Base-by-base conservation (phyloP, 164 flowering plant species). In the Umbellularia californica region DNA sequence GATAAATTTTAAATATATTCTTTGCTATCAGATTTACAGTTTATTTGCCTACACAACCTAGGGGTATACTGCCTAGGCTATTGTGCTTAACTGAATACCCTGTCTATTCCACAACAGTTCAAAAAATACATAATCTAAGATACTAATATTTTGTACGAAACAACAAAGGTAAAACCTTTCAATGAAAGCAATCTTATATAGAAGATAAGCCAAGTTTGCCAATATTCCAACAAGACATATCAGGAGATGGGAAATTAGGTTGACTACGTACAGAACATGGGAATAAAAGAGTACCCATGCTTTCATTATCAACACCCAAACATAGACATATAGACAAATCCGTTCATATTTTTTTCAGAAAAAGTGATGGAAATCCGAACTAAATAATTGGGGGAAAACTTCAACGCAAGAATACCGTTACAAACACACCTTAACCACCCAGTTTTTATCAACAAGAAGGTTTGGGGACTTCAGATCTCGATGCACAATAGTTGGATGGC, bases 381-480 rank as follows among this genome's bases (percentile, higher is more conserved):
- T 55, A 19, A 55, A 55, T 14, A 55, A 55, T 20, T 55, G 17
- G n/a, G n/a, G 60, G n/a, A 19, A 15, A 20, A 2, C n/a, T 55
- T 15, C n/a, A 55, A 55, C 3, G 20, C n/a, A 17, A 55, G n/a
- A 55, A 55, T 17, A 3, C n/a, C 20, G 13, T 35, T n/a, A 47
- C 6, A 35, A 69, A 22, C 24, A 24, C 63, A 92, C 99, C 99
- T 96, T 96, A 35, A 96, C 98, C 73, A 84, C 91, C 99, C 99
- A 96, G 70, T 96, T 93, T 81, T 90, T 96, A 81, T 92, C 99
- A 81, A 96, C 98, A 79, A 93, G 99, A 70, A 96, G 97, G 86
- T 96, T 96, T 50, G 97, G 94, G 35, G 99, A 87, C 80, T 96
- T 96, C 77, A 96, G 82, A 84, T 96, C 99, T 77, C 99, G 90